Evolutionary conservation across 2,329 filamentous ascomycete species (phyloP), one percentile per base, ranked within the genome.

Genomic region (Metarhizium brunneum): DNA sequence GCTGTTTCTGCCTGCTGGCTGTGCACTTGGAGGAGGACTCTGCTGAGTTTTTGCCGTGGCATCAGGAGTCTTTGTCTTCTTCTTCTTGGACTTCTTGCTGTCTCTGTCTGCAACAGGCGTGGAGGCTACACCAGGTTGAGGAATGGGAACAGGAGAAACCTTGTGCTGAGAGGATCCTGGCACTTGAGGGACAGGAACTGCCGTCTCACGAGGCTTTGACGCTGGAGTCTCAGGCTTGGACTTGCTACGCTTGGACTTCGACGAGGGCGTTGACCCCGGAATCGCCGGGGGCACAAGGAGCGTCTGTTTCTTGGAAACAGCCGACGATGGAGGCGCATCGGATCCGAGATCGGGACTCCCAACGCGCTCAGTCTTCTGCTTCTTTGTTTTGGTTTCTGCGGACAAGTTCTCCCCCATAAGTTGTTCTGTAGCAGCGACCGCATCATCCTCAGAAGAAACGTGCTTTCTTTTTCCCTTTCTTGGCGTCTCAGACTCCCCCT

Each of bases 351-450:
- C 70, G 5, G 66, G 69, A 60, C 70, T 73, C 20, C 60, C 65
- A 40, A 48, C 55, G 53, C 67, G 64, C 47, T 60, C 61, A 62
- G 66, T 68, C 61, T 70, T 72, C 56, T 71, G 71, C 61, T 73
- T 69, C 64, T 73, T 72, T 25, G 73, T 66, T 64, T 76, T 77
- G 58, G 71, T 68, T n/a, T 66, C 63, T 4, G 68, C 68, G 7
- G 67, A 67, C 45, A 64, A 61, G 54, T 58, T 65, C 59, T 74
- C 69, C 50, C 64, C 60, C 52, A 60, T 59, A n/a, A 72, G 62
- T 55, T 74, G 72, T 56, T 68, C 63, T 6, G 68, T 63, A 11
- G 67, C 66, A 16, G 67, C 67, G 6, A 64, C 59, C 14, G 69
- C 66, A 38, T 74, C 70, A n/a, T 74, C 70, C 30, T 73, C 69